Evolutionary conservation across 75 land plant species (phyloP), one percentile per base, ranked within the genome.

Genomic region (Ceratopteris richardii): DNA sequence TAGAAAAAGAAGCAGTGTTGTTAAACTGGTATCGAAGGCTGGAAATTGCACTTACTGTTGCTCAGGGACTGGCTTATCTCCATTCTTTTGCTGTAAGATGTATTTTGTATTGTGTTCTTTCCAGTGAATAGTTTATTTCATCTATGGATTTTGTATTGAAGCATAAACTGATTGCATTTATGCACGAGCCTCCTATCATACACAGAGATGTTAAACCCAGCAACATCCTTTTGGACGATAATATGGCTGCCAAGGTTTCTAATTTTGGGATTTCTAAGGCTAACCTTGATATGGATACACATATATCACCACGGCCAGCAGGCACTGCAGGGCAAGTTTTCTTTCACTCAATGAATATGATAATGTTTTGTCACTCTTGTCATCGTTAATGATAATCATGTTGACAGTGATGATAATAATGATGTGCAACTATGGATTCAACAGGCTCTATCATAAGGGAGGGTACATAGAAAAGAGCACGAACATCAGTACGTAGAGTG

Each of bases 191-290:
- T 31, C 71, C 71, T 26, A 41, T 68, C 36, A 68, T 68, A 51
- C 71, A 68, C 31, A 51, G 71, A 44, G 71, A 68, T 68, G 30
- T 73, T 24, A 73, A 73, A 48, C 76, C 76, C 10, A 69, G 75
- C 23, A 69, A 69, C 36, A 56, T 68, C 25, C 52, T 72, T 46
- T 37, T 72, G 46, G 75, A 72, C 60, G 75, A 61, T 11, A 31
- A 60, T 42, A 60, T 72, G 57, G 23, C 24, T 48, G 75, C 75
- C 17, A 72, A 68, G 46, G 36, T 72, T 5, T 53, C 77, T 28
- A 76, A 74, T 62, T 74, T 74, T 22, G 77, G 77, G 21, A 74
- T 74, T 25, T 74, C 77, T 14, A 74, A 63, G 56, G 58, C 31
- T 25, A 37, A 40, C 7, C 57, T 42, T 33, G 77, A 74, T 31